Percentiles rank a stretch among this genome's conserved stretches.
Evolutionary conservation across 2,329 filamentous ascomycete species (phyloP).

Genomic region (Bipolaris gigantea): DNA sequence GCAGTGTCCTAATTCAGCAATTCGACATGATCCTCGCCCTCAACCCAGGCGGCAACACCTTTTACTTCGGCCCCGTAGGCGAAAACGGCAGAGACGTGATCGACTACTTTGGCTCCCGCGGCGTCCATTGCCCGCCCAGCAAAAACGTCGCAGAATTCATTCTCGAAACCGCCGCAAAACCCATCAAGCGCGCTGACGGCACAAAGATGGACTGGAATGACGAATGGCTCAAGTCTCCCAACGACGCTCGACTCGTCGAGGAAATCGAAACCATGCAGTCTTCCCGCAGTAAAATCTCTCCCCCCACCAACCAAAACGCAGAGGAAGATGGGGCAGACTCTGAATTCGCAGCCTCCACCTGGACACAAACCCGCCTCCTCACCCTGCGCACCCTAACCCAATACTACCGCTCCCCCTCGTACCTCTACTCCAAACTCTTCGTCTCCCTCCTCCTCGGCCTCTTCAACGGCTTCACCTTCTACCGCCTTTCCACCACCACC

Average conservation of each 20-base stretch:
- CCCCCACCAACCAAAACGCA: conserved; percentile 9
- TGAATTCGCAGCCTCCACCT: conserved; percentile 69
- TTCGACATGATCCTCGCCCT: conserved; percentile 74
- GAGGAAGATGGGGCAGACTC: conserved; percentile 37
- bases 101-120: conserved; percentile 68
- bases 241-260: conserved; percentile 60
- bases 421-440: conserved; percentile 77
- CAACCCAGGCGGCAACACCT: conserved; percentile 69
- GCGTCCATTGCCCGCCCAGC: conserved; percentile 65
- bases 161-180: conserved; percentile 65
- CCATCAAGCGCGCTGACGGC: conserved; percentile 56
- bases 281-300: conserved; percentile 56
- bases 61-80: conserved; percentile 74
- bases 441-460: conserved; percentile 70
- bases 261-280: conserved; percentile 68
- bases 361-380: conserved; percentile 65
- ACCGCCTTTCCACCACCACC: conserved; percentile 66
- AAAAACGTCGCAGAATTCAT: conserved; percentile 70
- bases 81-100: conserved; percentile 66
- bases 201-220: conserved; percentile 71
- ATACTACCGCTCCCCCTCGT: conserved; percentile 76
- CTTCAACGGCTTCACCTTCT: conserved; percentile 82
- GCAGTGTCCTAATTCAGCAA: conserved; percentile 68
- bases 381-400: conserved; percentile 71
- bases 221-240: conserved; percentile 68